Evolutionary conservation across 2,329 filamentous ascomycete genomes (phyloP), one percentile per base, ranked within the genome.

Genomic region (Penicillium concentricum): DNA sequence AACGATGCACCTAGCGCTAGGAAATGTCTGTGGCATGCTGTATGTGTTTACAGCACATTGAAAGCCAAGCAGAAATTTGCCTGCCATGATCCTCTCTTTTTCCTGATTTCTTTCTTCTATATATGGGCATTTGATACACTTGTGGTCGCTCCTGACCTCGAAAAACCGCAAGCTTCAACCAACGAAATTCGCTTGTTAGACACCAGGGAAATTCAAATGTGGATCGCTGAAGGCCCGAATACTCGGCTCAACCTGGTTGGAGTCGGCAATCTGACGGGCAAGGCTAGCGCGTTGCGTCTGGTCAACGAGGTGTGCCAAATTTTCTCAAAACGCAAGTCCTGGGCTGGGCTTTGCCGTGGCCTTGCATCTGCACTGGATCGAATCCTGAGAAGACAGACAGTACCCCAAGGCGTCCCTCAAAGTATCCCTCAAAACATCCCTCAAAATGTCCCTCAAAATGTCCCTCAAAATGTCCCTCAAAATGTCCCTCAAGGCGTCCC

Each of bases 11-110:
- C 48, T 16, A 34, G 10, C 7, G 37, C 48, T 10, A 43, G 48
- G 28, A 42, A 51, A 43, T 51, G 48, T 18, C 24, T 51, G 4
- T 51, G 48, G 48, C 48, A 51, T 51, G 48, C 48, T 42, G 28
- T 43, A n/a, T 51, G 48, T 43, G 26, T 51, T 22, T 51, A 13
- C 48, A 34, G 48, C 48, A 34, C 48, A 24, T 20, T 51, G 6
- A 51, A 51, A 43, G 10, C 15, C 1, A 51, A 51, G 48, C 28
- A 32, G 10, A 42, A 43, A 9, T 51, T 51, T 26, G 26, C 48
- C 6, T 51, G 48, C 4, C 38, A 51, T 30, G 48, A 51, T 34
- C 48, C 48, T 22, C 48, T 51, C 26, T 51, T 38, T 43, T 51
- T 51, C 38, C n/a, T 51, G 20, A 7, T 51, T 18, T 18, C 37